Conservation (phyloP, 2,329 filamentous ascomycete genomes). For the Polytolypa hystricis region DNA sequence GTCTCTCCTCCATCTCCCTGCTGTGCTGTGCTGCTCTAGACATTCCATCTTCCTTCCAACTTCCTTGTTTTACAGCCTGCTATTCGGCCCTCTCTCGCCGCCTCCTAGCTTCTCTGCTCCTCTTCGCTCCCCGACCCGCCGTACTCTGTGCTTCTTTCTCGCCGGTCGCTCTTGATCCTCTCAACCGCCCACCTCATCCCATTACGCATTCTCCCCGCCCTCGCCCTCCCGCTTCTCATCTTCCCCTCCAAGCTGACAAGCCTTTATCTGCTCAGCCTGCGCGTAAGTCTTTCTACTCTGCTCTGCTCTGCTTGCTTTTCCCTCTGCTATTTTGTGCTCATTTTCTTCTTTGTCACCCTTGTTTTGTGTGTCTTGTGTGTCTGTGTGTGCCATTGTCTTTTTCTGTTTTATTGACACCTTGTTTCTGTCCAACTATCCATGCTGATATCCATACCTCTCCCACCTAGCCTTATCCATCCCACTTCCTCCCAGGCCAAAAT, state of each 20-base stretch:
- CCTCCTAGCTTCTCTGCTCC: neutral
- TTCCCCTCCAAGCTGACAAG: neutral
- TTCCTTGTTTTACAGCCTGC: neutral
- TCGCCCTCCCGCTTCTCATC: neutral
- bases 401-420: no score
- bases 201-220: no score
- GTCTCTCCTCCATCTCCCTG: neutral
- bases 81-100: neutral
- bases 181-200: no score
- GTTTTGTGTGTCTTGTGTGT: no score
- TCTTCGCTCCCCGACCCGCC: neutral
- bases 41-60: neutral
- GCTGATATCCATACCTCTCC: no score
- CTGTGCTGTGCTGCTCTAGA: no score
- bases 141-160: neutral
- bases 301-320: neutral
- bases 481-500: no score
- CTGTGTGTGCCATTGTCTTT: no score
- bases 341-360: neutral
- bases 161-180: no score
- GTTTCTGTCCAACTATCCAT: no score
- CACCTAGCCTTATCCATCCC: no score
- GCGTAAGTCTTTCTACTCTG: neutral
- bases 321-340: neutral
- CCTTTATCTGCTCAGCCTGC: slow-evolving; percentile 1